Conservation (phyloP, 192 early-diverging fungal species). For the Haplosporangium gracile region DNA sequence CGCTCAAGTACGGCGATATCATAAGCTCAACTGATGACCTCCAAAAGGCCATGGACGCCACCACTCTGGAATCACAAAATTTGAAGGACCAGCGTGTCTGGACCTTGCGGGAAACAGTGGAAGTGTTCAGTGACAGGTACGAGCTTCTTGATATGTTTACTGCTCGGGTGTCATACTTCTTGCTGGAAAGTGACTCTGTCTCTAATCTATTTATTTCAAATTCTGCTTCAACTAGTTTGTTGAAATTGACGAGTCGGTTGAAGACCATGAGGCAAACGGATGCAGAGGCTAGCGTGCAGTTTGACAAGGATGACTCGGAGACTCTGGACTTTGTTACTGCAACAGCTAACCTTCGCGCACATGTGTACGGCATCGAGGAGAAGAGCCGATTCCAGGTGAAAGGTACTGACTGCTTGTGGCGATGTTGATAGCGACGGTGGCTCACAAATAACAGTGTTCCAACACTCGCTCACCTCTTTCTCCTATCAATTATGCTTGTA, state of each 20-base stretch:
- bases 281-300: slow-evolving; percentile 69
- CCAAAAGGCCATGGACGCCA: slow-evolving; percentile 29
- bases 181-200: neutral
- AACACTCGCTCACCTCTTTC: slow-evolving; percentile 35
- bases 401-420: slow-evolving; percentile 61
- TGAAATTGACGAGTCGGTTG: slow-evolving; percentile 65
- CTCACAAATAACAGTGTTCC: neutral
- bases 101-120: slow-evolving; percentile 77
- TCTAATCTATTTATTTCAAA: neutral
- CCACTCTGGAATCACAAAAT: slow-evolving; percentile 8
- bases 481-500: neutral
- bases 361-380: slow-evolving; percentile 83
- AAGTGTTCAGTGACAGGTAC: slow-evolving; percentile 83
- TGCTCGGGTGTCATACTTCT: neutral
- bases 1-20: slow-evolving; percentile 71
- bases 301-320: slow-evolving; percentile 97
- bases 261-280: slow-evolving; percentile 59
- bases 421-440: neutral
- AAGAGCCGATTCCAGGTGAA: slow-evolving; percentile 92
- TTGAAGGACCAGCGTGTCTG: slow-evolving; percentile 80
- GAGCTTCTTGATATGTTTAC: neutral
- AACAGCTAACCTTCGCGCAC: slow-evolving; percentile 88
- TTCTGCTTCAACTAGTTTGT: slow-evolving; percentile 54
- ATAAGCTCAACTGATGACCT: neutral
- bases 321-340: slow-evolving; percentile 96